phyloP scores from a whole-genome alignment of 2,329 filamentous ascomycete genomes.

The Microcyclosporella mali region DNA sequence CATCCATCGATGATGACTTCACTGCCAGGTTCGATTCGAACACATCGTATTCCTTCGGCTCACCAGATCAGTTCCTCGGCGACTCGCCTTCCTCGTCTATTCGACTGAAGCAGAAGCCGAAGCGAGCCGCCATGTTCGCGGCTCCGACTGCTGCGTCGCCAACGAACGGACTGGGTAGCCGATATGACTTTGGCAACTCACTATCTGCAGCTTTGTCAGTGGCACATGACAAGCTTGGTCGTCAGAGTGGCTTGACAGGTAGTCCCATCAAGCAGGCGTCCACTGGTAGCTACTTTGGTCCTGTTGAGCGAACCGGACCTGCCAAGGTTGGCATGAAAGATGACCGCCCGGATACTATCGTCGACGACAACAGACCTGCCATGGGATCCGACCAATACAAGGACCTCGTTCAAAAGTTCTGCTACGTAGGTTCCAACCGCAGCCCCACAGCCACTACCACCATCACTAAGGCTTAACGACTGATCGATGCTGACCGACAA shows the following conservation, averaged over 20 bases:
- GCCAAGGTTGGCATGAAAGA: constrained; percentile 22
- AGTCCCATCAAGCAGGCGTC: constrained; percentile 35
- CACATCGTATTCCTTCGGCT: constrained; percentile 41
- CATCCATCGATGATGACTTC: constrained; percentile 64
- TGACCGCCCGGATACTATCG: constrained; percentile 48
- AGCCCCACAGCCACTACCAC: constrained; percentile 26
- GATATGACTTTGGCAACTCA: constrained; percentile 95
- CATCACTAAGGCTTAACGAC: constrained; percentile 19
- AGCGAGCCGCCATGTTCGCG: constrained; percentile 53
- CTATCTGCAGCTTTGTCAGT: constrained; percentile 74
- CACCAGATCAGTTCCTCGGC: constrained; percentile 42
- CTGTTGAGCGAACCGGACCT: constrained; percentile 30
- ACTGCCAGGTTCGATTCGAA: constrained; percentile 48
- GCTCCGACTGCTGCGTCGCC: constrained; percentile 38
- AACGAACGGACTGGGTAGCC: constrained; percentile 69
- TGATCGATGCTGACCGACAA: constrained; percentile 27
- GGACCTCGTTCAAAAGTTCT: constrained; percentile 97
- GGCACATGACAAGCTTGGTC: constrained; percentile 58
- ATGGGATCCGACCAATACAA: constrained; percentile 88
- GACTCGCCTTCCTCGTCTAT: constrained; percentile 54
- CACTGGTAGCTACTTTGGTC: constrained; percentile 35
- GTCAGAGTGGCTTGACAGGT: constrained; percentile 46
- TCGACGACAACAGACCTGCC: constrained; percentile 54
- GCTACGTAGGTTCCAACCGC: constrained; percentile 79
- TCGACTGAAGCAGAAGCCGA: constrained; percentile 64